Evolutionary conservation across 495 filamentous ascomycete species (phyloP).

Genomic region (Glutinoglossum americanum): DNA sequence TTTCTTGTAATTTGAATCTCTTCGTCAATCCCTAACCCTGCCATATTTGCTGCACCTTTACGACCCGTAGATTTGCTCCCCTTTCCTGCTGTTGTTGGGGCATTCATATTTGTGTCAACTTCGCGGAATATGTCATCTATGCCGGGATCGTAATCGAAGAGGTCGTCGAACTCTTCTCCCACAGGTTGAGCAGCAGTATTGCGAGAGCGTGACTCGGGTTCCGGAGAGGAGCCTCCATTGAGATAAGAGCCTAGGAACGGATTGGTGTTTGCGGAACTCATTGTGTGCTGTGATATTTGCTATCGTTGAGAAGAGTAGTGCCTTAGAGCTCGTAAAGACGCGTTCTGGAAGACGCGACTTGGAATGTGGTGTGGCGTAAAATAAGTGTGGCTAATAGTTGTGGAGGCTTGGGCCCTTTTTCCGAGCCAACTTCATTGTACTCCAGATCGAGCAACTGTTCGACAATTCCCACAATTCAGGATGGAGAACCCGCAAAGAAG

Average conservation of each 20-base stretch:
- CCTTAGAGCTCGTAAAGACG: not conserved
- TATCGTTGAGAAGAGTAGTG: not conserved
- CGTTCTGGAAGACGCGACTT: conserved; percentile 1
- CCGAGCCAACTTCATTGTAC: too few species aligned
- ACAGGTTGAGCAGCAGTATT: not conserved
- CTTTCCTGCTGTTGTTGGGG: conserved; percentile 8
- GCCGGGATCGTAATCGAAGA: conserved; percentile 49
- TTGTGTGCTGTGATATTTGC: not conserved
- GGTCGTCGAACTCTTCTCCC: conserved; percentile 18
- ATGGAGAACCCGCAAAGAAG: not conserved
- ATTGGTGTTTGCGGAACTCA: not conserved
- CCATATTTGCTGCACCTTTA: conserved; percentile 3
- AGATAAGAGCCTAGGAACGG: not conserved
- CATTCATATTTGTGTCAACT: conserved; percentile 15
- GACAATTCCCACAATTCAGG: not conserved
- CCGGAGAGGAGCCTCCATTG: not conserved
- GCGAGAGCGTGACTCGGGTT: not conserved
- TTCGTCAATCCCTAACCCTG: conserved; percentile 56
- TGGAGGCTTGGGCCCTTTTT: not conserved
- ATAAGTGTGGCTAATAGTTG: not conserved
- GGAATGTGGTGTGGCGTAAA: not conserved
- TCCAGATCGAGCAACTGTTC: not conserved
- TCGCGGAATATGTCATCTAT: conserved; percentile 27
- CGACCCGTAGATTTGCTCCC: not conserved
- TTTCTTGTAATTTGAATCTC: conserved; percentile 64